phyloP scores from a whole-genome alignment of 2,329 filamentous ascomycete genomes.

The Penicillium polonicum region DNA sequence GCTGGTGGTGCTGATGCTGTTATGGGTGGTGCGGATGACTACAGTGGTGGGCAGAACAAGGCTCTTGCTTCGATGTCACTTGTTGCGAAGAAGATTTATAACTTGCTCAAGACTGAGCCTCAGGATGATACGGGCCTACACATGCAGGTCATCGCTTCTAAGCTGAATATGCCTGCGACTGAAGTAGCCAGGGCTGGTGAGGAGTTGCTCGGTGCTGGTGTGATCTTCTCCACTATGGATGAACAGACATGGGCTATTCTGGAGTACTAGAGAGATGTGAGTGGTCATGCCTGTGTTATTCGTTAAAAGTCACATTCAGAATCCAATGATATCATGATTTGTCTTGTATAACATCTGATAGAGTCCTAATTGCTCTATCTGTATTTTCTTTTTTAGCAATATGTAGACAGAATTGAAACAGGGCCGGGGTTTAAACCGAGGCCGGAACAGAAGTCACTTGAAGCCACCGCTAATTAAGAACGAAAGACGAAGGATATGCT shows the following conservation, averaged over 20 bases:
- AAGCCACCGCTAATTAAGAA: neutral
- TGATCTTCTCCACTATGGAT: slow-evolving; percentile 89
- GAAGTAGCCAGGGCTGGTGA: slow-evolving; percentile 78
- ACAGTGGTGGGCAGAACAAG: slow-evolving; percentile 26
- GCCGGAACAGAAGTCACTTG: neutral
- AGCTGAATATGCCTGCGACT: slow-evolving; percentile 62
- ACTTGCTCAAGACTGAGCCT: slow-evolving; percentile 63
- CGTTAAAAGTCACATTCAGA: slow-evolving; percentile 9
- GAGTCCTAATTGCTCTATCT: neutral
- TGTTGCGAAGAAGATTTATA: slow-evolving; percentile 68
- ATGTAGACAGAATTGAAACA: neutral
- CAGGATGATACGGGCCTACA: slow-evolving; percentile 82
- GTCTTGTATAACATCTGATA: neutral
- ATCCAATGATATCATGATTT: slow-evolving; percentile 29
- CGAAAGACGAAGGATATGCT: neutral
- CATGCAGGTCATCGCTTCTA: slow-evolving; percentile 70
- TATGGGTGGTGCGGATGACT: slow-evolving; percentile 38
- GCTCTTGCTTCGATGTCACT: slow-evolving; percentile 52
- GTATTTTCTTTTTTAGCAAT: neutral
- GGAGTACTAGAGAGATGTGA: slow-evolving; percentile 45
- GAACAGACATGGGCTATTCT: slow-evolving; percentile 89
- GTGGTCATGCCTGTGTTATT: slow-evolving; percentile 31
- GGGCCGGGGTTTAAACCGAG: neutral
- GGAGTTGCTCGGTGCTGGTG: slow-evolving; percentile 69
- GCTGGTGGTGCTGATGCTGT: slow-evolving; percentile 40